These are phyloP conservation scores for Hippophae gyantsensis DNA, from an alignment of 306 rosid genomes.

Conservation along the genomic window DNA sequence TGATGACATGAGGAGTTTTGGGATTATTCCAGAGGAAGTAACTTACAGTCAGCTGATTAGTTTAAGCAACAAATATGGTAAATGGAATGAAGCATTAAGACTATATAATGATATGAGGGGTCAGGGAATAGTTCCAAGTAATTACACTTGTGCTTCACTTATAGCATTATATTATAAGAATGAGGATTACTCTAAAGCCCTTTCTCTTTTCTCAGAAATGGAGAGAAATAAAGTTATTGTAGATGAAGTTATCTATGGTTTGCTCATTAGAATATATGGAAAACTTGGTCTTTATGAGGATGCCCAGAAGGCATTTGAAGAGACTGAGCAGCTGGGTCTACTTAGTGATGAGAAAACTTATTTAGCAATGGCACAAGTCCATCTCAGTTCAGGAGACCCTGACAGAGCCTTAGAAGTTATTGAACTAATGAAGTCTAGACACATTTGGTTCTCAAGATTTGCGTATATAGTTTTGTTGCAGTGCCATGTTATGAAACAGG, in stretches of 20 bases:
- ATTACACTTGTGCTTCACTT: constrained; percentile 84
- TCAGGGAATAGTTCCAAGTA: constrained; percentile 58
- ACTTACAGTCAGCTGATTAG: constrained; percentile 68
- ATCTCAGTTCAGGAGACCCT: constrained; percentile 58
- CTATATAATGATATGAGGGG: constrained; percentile 66
- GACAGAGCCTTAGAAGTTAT: constrained; percentile 57
- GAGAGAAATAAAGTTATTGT: constrained; percentile 38
- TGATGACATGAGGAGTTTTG: constrained; percentile 44
- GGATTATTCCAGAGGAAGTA: constrained; percentile 70
- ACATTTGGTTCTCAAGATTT: constrained; percentile 62
- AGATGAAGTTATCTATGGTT: constrained; percentile 94
- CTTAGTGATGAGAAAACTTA: constrained; percentile 79
- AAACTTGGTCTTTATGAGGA: constrained; percentile 77
- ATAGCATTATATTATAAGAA: constrained; percentile 71
- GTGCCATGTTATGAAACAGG: constrained; percentile 79
- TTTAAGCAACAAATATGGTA: constrained; percentile 48
- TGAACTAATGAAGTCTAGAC: constrained; percentile 65
- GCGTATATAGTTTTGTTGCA: constrained; percentile 74
- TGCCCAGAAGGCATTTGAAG: constrained; percentile 64
- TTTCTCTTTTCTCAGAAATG: constrained; percentile 83
- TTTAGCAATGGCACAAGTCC: constrained; percentile 93
- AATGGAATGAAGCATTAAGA: constrained; percentile 45
- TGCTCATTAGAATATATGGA: constrained; percentile 87
- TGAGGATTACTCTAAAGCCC: constrained; percentile 79
- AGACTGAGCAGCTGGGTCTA: constrained; percentile 51